phyloP scores from a whole-genome alignment of 352 stramenopile species.

The Pythium guiyangense region DNA sequence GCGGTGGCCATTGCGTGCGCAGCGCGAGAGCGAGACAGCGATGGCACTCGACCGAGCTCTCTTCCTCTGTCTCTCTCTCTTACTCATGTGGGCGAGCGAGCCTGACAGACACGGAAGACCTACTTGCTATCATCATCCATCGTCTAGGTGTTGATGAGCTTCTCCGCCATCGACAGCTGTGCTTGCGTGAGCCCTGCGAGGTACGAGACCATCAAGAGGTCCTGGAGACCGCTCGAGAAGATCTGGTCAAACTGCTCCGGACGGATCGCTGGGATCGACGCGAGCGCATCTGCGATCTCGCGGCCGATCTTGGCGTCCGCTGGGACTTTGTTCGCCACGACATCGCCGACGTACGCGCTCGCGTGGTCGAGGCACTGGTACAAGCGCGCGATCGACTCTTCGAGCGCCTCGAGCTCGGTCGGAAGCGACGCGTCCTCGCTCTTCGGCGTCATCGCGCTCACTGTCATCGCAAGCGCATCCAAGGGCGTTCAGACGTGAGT shows the following conservation, averaged over 20 bases:
- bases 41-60: too few species aligned
- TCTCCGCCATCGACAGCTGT: slow-evolving; percentile 97
- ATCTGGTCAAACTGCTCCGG: slow-evolving; percentile 95
- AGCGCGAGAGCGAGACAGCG: too few species aligned
- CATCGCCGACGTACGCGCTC: slow-evolving; percentile 87
- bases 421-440: slow-evolving; percentile 39
- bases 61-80: too few species aligned
- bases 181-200: slow-evolving; percentile 96
- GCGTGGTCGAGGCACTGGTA: slow-evolving; percentile 89
- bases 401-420: slow-evolving; percentile 71
- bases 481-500: slow-evolving; percentile 3
- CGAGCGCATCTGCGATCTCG: slow-evolving; percentile 93
- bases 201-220: slow-evolving; percentile 98
- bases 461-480: slow-evolving; percentile 13
- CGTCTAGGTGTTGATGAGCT: slow-evolving; percentile 91
- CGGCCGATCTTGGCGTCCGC: slow-evolving; percentile 88
- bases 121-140: not conserved
- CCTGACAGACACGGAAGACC: not conserved
- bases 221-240: slow-evolving; percentile 95
- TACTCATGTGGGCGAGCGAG: not conserved
- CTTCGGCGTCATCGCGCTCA: slow-evolving; percentile 70
- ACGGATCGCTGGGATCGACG: slow-evolving; percentile 91
- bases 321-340: slow-evolving; percentile 76
- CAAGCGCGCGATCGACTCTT: slow-evolving; percentile 85
- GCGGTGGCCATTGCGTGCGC: too few species aligned